A percentile compares a stretch with the other conserved stretches of the same genome.
Conservation (phyloP, 73 alveolate species). For the Paramecium caudatum region DNA sequence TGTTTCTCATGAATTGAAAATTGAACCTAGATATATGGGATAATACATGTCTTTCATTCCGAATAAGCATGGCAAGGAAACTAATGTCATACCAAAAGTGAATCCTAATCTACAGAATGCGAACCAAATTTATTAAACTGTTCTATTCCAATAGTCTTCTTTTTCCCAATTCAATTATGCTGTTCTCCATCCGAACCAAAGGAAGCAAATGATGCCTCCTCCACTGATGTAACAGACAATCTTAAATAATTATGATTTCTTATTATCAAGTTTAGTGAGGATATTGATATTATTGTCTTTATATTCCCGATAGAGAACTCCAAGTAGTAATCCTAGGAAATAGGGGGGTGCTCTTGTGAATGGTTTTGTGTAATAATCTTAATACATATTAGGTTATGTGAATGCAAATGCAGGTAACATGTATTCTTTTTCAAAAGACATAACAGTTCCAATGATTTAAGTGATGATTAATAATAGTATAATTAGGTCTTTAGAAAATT, state of each 20-base stretch:
- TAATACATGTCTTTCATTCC: slow-evolving; percentile 35
- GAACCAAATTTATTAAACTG: not conserved
- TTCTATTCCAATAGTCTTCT: not conserved
- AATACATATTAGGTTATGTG: not conserved
- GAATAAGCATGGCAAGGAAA: not conserved
- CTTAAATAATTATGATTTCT: not conserved
- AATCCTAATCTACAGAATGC: slow-evolving; percentile 38
- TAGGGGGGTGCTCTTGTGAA: slow-evolving; percentile 75
- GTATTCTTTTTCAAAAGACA: slow-evolving; percentile 8
- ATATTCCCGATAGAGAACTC: slow-evolving; percentile 56
- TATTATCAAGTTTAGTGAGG: not conserved
- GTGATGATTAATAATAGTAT: not conserved
- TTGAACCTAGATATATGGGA: not conserved
- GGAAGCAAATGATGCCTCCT: not conserved
- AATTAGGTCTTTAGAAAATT: not conserved
- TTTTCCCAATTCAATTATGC: not conserved
- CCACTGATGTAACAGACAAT: not conserved
- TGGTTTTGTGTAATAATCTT: slow-evolving; percentile 57
- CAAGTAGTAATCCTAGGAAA: slow-evolving; percentile 63
- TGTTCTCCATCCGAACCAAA: slow-evolving; percentile 67
- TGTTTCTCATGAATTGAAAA: not conserved
- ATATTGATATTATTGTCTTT: not conserved
- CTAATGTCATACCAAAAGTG: not conserved
- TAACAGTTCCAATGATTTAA: not conserved
- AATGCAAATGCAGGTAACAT: slow-evolving; percentile 43